These are phyloP conservation scores for Aspergillus quadrilineatus DNA, from an alignment of 2,329 filamentous ascomycete species.

Conservation along the genomic window DNA sequence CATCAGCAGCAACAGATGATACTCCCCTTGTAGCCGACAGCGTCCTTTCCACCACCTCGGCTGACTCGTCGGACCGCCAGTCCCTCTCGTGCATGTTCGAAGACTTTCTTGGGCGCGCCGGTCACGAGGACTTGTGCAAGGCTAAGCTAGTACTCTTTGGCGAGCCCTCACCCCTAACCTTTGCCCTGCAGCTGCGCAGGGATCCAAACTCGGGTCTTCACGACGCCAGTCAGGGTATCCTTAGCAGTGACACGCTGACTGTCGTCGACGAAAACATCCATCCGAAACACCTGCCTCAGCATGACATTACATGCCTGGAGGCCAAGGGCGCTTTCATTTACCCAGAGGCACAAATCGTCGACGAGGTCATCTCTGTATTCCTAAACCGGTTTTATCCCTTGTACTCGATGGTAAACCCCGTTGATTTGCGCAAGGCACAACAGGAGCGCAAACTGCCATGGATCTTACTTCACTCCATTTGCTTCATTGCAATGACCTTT, in stretches of 20 bases:
- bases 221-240: neutral
- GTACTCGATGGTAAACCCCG: neutral
- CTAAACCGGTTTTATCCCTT: neutral
- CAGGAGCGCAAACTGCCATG: neutral
- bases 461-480: neutral
- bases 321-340: neutral
- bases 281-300: neutral
- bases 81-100: neutral
- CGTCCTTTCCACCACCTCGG: neutral
- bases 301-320: neutral
- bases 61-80: neutral
- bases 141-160: neutral
- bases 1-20: too few species aligned
- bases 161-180: neutral
- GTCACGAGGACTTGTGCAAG: neutral
- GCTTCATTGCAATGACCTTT: neutral
- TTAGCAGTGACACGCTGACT: neutral
- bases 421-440: neutral
- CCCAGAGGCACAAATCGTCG: neutral
- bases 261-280: neutral
- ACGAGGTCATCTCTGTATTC: neutral
- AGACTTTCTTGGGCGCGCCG: neutral
- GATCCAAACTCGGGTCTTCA: neutral
- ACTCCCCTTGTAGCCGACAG: neutral
- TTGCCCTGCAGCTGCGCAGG: neutral